Percentiles rank a stretch among this genome's conserved stretches.
These are phyloP conservation scores for Cercospora sp. DNA, from an alignment of 2,329 filamentous ascomycete genomes.

Conservation along the genomic window DNA sequence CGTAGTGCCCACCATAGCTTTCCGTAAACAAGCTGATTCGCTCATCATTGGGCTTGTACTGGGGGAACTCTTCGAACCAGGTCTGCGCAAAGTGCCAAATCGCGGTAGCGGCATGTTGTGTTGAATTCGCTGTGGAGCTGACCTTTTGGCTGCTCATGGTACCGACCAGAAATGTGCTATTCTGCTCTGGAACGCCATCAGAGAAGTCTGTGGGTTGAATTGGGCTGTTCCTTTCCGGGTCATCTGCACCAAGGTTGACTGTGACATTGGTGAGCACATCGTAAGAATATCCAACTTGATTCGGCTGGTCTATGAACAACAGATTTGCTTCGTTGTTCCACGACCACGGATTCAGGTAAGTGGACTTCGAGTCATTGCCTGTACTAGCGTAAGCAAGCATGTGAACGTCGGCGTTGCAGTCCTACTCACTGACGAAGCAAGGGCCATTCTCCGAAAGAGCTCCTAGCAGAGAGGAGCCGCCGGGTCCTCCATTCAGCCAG, in stretches of 20 bases:
- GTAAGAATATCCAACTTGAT: slow-evolving; percentile 38
- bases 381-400: not conserved
- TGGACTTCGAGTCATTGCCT: slow-evolving; percentile 30
- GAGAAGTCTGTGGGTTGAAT: slow-evolving; percentile 30
- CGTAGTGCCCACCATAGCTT: slow-evolving; percentile 64
- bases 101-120: slow-evolving; percentile 42
- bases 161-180: slow-evolving; percentile 45
- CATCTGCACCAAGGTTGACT: slow-evolving; percentile 20
- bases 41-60: slow-evolving; percentile 48
- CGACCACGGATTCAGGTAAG: slow-evolving; percentile 55
- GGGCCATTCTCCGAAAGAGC: slow-evolving; percentile 42
- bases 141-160: slow-evolving; percentile 60
- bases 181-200: slow-evolving; percentile 41
- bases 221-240: not conserved
- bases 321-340: slow-evolving; percentile 63
- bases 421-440: slow-evolving; percentile 41
- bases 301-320: slow-evolving; percentile 48
- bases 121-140: slow-evolving; percentile 33
- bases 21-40: slow-evolving; percentile 66
- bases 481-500: slow-evolving; percentile 63
- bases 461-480: slow-evolving; percentile 56
- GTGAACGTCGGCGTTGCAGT: too few species aligned
- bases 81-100: slow-evolving; percentile 65
- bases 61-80: slow-evolving; percentile 44
- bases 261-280: slow-evolving; percentile 39